These are phyloP conservation scores for Austroboletus niveus DNA, from an alignment of 1,284 basidiomycete species.

Conservation along the genomic window DNA sequence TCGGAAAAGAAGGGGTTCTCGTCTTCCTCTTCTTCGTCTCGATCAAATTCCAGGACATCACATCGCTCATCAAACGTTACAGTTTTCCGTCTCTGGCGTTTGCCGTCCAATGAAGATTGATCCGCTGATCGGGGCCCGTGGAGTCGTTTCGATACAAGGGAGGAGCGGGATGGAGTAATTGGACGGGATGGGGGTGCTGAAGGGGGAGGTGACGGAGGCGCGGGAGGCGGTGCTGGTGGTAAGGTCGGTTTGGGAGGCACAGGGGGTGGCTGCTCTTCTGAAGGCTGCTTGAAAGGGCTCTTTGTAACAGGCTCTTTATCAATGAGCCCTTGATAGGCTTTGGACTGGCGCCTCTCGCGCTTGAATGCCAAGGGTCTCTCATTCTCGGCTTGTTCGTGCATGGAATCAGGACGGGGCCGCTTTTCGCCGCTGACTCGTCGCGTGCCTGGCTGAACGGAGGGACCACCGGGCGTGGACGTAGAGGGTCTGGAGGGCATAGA, in stretches of 20 bases:
- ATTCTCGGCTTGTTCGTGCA: constrained; percentile 67
- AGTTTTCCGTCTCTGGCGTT: constrained; percentile 65
- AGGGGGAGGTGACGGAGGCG: constrained; percentile 29
- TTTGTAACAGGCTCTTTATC: constrained; percentile 79
- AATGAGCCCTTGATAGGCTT: constrained; percentile 70
- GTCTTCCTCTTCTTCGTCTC: constrained; percentile 54
- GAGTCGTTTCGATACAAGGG: constrained; percentile 76
- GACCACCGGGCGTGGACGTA: constrained; percentile 3
- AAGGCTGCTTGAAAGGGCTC: constrained; percentile 71
- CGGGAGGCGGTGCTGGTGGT: constrained; percentile 4
- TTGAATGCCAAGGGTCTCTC: constrained; percentile 68
- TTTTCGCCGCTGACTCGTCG: constrained; percentile 73
- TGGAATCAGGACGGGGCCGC: constrained; percentile 62
- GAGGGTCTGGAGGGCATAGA: constrained; percentile 38
- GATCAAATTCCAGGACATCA: constrained; percentile 86
- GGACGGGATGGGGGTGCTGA: constrained; percentile 29
- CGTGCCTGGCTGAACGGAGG: constrained; percentile 26
- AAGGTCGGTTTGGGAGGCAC: constrained; percentile 23
- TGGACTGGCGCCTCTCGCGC: constrained; percentile 74
- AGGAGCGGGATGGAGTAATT: constrained; percentile 63
- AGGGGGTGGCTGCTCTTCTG: constrained; percentile 27
- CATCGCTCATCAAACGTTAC: constrained; percentile 86
- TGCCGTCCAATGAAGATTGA: constrained; percentile 34
- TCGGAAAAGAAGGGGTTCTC: constrained; percentile 42
- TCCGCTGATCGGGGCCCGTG: constrained; percentile 67